Percentiles rank a stretch among this genome's conserved stretches.
These are phyloP conservation scores for Cercis canadensis DNA, from an alignment of 306 rosid species.

Conservation along the genomic window DNA sequence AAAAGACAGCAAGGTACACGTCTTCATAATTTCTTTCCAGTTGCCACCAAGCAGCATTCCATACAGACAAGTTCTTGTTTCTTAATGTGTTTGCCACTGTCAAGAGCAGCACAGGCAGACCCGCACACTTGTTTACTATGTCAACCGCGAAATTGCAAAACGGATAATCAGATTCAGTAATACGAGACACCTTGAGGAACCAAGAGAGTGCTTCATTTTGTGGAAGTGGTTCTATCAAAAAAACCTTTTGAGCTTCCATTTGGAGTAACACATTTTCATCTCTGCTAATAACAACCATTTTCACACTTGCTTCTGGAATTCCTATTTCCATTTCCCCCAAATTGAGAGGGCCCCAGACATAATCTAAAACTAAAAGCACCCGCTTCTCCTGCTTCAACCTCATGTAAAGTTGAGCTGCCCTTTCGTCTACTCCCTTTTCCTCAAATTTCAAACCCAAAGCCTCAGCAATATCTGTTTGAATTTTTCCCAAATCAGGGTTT, in stretches of 20 bases:
- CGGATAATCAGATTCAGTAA: no score
- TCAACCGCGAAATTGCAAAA: fast-evolving
- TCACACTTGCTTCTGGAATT: neutral
- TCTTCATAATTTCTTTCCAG: neutral
- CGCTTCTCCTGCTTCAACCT: neutral
- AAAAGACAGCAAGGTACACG: fast-evolving
- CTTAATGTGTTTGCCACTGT: neutral
- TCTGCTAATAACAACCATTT: neutral
- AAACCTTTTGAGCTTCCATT: neutral
- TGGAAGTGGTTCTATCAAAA: fast-evolving
- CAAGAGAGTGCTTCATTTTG: neutral
- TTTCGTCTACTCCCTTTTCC: fast-evolving
- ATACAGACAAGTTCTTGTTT: neutral
- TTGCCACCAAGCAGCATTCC: neutral
- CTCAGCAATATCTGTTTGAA: neutral
- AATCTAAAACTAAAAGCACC: neutral
- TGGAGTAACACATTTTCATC: neutral
- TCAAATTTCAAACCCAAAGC: neutral
- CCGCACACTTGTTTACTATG: neutral
- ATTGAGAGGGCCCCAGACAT: neutral
- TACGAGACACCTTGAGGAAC: neutral
- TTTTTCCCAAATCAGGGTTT: fast-evolving
- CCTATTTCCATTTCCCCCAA: neutral
- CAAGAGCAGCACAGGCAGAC: neutral
- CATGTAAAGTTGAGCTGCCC: neutral